Percentiles rank a stretch among this genome's conserved stretches.
Evolutionary conservation across 2,329 filamentous ascomycete species (phyloP).

Genomic region (Parafenestella ontariensis): DNA sequence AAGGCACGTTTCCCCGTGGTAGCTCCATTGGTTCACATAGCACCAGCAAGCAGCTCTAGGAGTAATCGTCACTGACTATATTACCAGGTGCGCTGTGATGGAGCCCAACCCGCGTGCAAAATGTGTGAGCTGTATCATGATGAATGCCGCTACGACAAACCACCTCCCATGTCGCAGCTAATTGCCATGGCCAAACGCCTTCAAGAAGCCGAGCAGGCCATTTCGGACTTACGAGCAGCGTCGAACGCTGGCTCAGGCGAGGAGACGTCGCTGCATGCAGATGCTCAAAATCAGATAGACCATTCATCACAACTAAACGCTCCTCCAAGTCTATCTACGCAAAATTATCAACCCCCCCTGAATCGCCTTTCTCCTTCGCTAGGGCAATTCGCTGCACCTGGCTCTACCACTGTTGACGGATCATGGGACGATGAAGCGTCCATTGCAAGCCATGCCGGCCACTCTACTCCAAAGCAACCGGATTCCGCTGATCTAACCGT

Average conservation of each 20-base stretch:
- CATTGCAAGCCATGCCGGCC: neutral
- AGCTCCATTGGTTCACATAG: too few relatives aligned
- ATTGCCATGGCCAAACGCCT: slow-evolving; percentile 38
- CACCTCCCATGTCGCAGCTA: slow-evolving; percentile 43
- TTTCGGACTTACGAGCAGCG: slow-evolving; percentile 1
- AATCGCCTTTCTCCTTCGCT: neutral
- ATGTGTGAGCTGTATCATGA: slow-evolving; percentile 43
- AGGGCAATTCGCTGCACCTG: neutral
- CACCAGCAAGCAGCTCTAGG: too few relatives aligned
- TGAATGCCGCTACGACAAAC: slow-evolving; percentile 43
- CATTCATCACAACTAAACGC: neutral
- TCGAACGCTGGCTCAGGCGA: neutral
- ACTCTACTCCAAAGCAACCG: neutral
- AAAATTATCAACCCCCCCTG: neutral
- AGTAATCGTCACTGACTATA: neutral
- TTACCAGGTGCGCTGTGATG: slow-evolving; percentile 34
- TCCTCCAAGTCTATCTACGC: neutral
- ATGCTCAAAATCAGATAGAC: neutral
- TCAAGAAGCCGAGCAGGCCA: slow-evolving; percentile 8
- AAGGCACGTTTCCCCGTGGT: slow-evolving; percentile 11
- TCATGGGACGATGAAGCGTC: neutral
- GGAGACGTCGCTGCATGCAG: neutral
- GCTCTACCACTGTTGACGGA: neutral
- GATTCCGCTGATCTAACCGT: slow-evolving; percentile 1
- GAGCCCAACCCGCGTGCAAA: slow-evolving; percentile 38